A percentile compares a stretch with the other conserved stretches of the same genome.
phyloP scores from a whole-genome alignment of 306 rosid species.

The Coriaria nepalensis region DNA sequence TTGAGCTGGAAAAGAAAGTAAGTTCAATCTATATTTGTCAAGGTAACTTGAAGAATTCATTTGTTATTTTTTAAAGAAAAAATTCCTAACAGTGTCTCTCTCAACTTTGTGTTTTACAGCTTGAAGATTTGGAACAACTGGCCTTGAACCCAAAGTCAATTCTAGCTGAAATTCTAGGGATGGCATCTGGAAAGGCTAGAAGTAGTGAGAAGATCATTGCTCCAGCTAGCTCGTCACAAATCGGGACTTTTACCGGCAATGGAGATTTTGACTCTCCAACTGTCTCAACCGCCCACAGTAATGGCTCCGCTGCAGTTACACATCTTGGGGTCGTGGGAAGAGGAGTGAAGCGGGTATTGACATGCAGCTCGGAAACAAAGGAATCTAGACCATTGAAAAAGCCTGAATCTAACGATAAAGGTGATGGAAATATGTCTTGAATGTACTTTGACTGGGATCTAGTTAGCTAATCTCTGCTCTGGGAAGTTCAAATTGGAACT shows the following conservation, averaged over 20 bases:
- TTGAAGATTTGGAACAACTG: conserved; percentile 84
- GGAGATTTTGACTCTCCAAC: conserved; percentile 81
- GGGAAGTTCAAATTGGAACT: too few relatives aligned
- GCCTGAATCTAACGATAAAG: conserved; percentile 45
- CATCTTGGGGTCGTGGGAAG: conserved; percentile 97
- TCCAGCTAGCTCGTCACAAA: conserved; percentile 40
- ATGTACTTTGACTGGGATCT: conserved; percentile 11
- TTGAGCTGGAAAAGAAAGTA: conserved; percentile 92
- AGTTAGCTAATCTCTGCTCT: too few relatives aligned
- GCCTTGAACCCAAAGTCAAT: conserved; percentile 58
- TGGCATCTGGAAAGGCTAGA: conserved; percentile 45
- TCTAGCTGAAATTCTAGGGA: conserved; percentile 62
- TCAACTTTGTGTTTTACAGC: conserved; percentile 38
- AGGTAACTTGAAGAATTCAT: not conserved
- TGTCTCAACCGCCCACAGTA: conserved; percentile 64
- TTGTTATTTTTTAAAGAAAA: too few relatives aligned
- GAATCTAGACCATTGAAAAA: conserved; percentile 48
- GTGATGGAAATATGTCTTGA: conserved; percentile 35
- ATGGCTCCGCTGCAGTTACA: conserved; percentile 68
- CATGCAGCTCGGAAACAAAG: conserved; percentile 24
- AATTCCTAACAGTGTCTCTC: conserved; percentile 3
- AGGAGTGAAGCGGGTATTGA: conserved; percentile 73
- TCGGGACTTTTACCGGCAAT: conserved; percentile 41
- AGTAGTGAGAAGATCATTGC: conserved; percentile 26
- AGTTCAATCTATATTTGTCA: not conserved